Evolutionary conservation across 1,139 yeast genomes (phyloP).

Genomic region (Nakaseomyces bracarensis): DNA sequence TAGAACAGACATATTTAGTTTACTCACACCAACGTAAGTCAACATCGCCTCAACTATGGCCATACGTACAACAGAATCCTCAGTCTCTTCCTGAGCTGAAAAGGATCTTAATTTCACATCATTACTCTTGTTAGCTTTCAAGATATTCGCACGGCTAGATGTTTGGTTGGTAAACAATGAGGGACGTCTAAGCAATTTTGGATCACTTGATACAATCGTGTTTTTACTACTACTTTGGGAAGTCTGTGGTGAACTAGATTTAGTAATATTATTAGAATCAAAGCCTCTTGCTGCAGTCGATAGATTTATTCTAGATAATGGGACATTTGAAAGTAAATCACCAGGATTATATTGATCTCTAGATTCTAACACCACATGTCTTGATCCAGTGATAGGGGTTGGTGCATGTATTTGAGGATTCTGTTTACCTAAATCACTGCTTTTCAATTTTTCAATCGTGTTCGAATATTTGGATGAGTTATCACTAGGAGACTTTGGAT

Average conservation of each 20-base stretch:
- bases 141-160: not conserved
- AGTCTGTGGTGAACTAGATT: not conserved
- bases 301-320: constrained; percentile 49
- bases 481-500: not conserved
- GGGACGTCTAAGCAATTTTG: not conserved
- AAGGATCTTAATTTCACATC: constrained; percentile 35
- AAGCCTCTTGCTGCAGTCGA: constrained; percentile 7
- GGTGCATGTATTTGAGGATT: not conserved
- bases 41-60: constrained; percentile 75
- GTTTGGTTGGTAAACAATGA: not conserved
- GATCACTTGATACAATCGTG: not conserved
- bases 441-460: not conserved
- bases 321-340: constrained; percentile 74
- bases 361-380: constrained; percentile 60
- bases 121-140: constrained; percentile 2
- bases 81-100: constrained; percentile 57
- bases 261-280: not conserved
- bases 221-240: constrained; percentile 2
- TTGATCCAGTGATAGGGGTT: constrained; percentile 33
- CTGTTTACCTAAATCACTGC: not conserved
- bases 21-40: constrained; percentile 59
- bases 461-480: not conserved
- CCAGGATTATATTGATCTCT: constrained; percentile 67
- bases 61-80: constrained; percentile 58
- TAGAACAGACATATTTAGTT: constrained; percentile 31